Base-by-base conservation (phyloP, 176 grass and related monocot species). In the Rhynchospora breviuscula region DNA sequence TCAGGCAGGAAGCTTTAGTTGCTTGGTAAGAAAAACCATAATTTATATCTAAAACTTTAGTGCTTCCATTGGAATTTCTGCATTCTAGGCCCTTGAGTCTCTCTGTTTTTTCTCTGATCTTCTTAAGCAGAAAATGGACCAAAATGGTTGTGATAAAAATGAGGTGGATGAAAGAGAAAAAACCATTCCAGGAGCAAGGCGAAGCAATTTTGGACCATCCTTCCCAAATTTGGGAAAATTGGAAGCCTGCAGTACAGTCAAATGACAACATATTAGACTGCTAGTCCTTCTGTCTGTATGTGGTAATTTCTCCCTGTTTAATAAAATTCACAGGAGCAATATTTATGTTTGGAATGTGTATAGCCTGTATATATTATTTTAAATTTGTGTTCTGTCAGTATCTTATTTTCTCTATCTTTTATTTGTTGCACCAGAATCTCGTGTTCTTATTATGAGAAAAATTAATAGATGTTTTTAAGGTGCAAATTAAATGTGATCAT, bases 191-290 rank as follows among this genome's bases (percentile, higher is more conserved):
- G 80, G 89, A 90, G 83, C 93, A 99, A 87, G 88, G 79, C 51
- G 93, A 89, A 26, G 46, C 82, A 57, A 93, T 84, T 46, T 90
- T 75, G 76, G 67, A 59, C 96, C 96, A 99, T 91, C 90, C 87
- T 92, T 80, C 74, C 85, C 82, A 67, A 86, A 52, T 58, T 56
- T 74, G 75, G 54, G 88, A 79, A 80, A 73, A 46, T 78, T 59
- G 59, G 49, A 72, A 87, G 91, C 63, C 96, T 99, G 88, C 67
- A 92, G 59, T 40, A 45, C 65, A 66, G 14, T 68, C 13, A 48
- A 82, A 82, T 48, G 79, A 66, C 23, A 82, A 65, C 63, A 5
- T 19, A 19, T 76, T 53, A 76, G 6, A 77, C 2, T 77, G 73
- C 53, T 53, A 23, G 5, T 26, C 15, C 22, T 31, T 73, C 18